phyloP scores from a whole-genome alignment of 177 flowering plant genomes.

The Telopea speciosissima region DNA sequence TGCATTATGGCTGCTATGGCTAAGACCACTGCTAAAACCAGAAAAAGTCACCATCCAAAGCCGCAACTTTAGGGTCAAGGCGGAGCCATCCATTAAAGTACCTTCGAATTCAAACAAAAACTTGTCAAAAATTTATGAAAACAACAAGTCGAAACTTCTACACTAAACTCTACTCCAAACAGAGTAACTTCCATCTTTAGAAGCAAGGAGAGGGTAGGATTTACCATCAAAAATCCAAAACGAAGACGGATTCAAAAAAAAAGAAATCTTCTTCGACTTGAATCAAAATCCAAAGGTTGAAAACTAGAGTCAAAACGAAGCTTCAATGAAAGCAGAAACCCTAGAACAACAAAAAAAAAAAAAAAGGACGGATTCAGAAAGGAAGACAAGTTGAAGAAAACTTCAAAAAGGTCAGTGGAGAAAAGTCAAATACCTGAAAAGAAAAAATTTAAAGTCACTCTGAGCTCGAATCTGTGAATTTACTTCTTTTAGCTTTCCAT shows the following conservation, averaged over 20 bases:
- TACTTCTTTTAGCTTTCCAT: background rate
- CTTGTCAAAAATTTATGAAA: background rate
- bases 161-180: background rate
- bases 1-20: background rate
- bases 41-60: background rate
- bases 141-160: background rate
- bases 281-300: background rate
- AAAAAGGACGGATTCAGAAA: background rate
- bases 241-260: background rate
- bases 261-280: background rate
- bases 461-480: background rate
- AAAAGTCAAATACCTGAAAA: background rate
- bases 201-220: background rate
- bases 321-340: background rate
- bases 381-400: background rate
- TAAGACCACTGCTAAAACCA: background rate
- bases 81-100: background rate
- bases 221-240: constrained; percentile 1
- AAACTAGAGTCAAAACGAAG: background rate
- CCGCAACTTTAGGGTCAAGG: background rate
- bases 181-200: background rate
- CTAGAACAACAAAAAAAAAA: background rate
- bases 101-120: constrained; percentile 1
- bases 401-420: background rate
- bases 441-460: background rate